Evolutionary conservation across 2,329 filamentous ascomycete genomes (phyloP).

Genomic region (Neonectria faginata): DNA sequence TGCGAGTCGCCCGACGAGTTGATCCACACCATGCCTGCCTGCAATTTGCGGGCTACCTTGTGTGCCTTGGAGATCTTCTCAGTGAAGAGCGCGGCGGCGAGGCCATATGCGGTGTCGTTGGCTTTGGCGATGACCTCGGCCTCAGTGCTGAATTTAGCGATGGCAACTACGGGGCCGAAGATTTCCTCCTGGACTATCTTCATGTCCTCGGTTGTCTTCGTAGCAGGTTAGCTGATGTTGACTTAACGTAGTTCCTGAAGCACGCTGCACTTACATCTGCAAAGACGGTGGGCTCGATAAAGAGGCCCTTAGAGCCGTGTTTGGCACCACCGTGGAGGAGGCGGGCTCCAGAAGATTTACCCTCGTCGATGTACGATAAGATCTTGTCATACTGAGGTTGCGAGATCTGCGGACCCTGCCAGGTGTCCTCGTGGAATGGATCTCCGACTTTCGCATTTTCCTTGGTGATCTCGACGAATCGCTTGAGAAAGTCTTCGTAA

Average conservation of each 20-base stretch:
- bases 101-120: conserved; percentile 60
- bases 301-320: conserved; percentile 34
- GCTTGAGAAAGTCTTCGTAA: conserved; percentile 67
- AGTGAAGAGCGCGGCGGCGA: conserved; percentile 65
- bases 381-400: conserved; percentile 72
- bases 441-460: conserved; percentile 68
- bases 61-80: conserved; percentile 57
- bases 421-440: conserved; percentile 70
- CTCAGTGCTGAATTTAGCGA: conserved; percentile 32
- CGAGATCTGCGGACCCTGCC: conserved; percentile 74
- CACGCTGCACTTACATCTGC: conserved; percentile 29
- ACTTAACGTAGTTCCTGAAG: too few species aligned
- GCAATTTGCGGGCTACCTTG: conserved; percentile 58
- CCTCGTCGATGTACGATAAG: conserved; percentile 71
- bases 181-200: conserved; percentile 38
- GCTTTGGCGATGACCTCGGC: conserved; percentile 34
- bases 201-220: conserved; percentile 32
- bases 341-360: conserved; percentile 71
- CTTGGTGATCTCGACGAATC: conserved; percentile 59
- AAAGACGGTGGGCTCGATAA: conserved; percentile 40
- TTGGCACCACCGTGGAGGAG: conserved; percentile 54
- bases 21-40: conserved; percentile 58
- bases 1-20: conserved; percentile 41
- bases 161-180: conserved; percentile 37
- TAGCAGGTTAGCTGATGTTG: background rate